These are phyloP conservation scores for Psilocybe cyanescens DNA, from an alignment of 768 basidiomycete genomes.

Conservation along the genomic window DNA sequence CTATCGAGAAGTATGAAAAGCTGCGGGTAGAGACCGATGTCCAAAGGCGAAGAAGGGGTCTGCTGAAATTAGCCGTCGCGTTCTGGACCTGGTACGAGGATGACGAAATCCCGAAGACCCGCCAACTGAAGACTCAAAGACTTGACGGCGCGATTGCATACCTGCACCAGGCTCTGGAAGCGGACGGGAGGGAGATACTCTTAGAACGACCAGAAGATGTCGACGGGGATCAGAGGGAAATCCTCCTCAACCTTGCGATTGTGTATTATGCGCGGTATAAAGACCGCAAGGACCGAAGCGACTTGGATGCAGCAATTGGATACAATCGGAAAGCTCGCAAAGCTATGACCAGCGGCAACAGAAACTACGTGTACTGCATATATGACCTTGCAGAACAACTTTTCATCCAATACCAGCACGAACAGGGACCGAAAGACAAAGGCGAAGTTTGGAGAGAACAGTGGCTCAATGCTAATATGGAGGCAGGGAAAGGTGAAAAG, in stretches of 20 bases:
- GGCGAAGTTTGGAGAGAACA: too few relatives aligned
- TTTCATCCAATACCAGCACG: not conserved
- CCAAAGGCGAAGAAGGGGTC: not conserved
- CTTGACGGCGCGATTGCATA: too few relatives aligned
- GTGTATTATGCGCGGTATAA: constrained; percentile 5
- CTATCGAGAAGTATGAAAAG: not conserved
- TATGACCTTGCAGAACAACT: constrained; percentile 11
- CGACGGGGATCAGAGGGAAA: not conserved
- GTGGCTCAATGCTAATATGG: too few relatives aligned
- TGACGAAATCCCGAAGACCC: too few relatives aligned
- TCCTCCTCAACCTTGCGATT: constrained; percentile 4
- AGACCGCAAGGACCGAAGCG: not conserved
- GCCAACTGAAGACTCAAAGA: too few relatives aligned
- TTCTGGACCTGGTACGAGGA: not conserved
- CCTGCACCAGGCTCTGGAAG: not conserved
- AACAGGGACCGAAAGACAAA: too few relatives aligned
- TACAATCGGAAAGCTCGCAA: not conserved
- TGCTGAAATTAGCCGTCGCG: not conserved
- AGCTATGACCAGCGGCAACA: not conserved
- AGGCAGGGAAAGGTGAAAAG: too few relatives aligned
- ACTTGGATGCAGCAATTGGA: constrained; percentile 4
- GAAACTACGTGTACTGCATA: not conserved
- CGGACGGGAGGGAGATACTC: not conserved
- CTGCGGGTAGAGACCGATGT: not conserved
- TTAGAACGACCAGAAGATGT: too few relatives aligned